Conservation (phyloP, 768 basidiomycete genomes). For the Calvatia gigantea region DNA sequence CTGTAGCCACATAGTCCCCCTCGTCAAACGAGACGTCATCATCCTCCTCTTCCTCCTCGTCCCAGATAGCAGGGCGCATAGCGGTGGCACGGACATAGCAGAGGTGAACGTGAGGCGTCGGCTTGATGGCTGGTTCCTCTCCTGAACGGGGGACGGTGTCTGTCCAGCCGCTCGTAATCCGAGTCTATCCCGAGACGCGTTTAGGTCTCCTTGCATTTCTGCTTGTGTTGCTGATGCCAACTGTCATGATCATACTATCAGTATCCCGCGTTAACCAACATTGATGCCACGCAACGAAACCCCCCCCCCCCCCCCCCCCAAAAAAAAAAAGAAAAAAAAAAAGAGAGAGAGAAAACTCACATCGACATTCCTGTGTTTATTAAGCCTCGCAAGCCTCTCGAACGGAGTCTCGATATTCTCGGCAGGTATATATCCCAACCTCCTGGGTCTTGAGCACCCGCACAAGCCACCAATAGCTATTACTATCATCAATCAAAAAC, state of each 20-base stretch:
- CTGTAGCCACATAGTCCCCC: conserved; percentile 68
- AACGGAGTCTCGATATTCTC: conserved; percentile 99
- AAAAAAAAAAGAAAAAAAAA: conserved; percentile 11
- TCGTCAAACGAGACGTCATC: conserved; percentile 66
- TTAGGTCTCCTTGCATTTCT: conserved; percentile 56
- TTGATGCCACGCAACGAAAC: not conserved
- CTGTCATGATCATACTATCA: conserved; percentile 38
- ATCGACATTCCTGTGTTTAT: conserved; percentile 97
- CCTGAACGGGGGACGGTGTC: conserved; percentile 48
- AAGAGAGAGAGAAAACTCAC: conserved; percentile 42
- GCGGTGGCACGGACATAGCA: conserved; percentile 60
- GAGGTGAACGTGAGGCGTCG: conserved; percentile 72
- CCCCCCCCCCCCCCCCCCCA: not conserved
- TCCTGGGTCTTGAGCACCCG: conserved; percentile 98
- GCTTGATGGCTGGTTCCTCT: conserved; percentile 30
- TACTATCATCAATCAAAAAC: conserved; percentile 95
- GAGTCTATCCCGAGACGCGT: conserved; percentile 50
- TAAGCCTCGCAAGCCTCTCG: conserved; percentile 90
- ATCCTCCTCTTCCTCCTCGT: conserved; percentile 71
- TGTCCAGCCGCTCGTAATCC: conserved; percentile 40
- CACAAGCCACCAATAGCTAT: conserved; percentile 99
- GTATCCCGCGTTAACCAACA: not conserved
- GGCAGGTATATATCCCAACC: conserved; percentile 97
- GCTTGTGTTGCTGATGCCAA: conserved; percentile 72
- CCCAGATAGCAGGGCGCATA: conserved; percentile 85